These are phyloP conservation scores for Sporothrix pseudoabietina DNA, from an alignment of 2,329 filamentous ascomycete genomes.

Conservation along the genomic window DNA sequence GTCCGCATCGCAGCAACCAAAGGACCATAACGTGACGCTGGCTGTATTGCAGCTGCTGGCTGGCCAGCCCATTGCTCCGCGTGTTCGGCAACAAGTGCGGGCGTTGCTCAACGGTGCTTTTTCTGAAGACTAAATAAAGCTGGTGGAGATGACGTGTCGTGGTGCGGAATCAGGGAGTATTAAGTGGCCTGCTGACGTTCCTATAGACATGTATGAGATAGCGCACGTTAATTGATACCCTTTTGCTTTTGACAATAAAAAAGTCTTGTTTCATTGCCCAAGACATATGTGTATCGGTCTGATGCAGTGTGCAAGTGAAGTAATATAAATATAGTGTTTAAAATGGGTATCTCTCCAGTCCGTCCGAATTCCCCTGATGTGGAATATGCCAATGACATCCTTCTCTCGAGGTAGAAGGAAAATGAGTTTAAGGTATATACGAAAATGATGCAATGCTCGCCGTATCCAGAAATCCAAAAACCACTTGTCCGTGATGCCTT, in stretches of 20 bases:
- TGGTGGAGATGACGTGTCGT: neutral
- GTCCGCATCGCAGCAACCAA: neutral
- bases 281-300: no score
- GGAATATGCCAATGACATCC: neutral
- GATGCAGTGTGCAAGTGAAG: neutral
- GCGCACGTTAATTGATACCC: constrained; percentile 1
- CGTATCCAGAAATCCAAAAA: neutral
- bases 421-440: neutral
- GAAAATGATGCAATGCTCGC: constrained; percentile 19
- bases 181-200: neutral
- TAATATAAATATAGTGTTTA: neutral
- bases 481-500: neutral
- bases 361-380: neutral
- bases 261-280: no score
- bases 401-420: neutral
- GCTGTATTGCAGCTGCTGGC: constrained; percentile 56
- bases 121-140: neutral
- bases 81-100: constrained; percentile 49
- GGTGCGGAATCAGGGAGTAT: neutral
- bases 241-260: neutral
- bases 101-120: constrained; percentile 54
- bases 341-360: constrained; percentile 25
- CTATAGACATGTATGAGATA: neutral
- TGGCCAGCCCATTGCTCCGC: constrained; percentile 46
- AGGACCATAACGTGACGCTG: constrained; percentile 45